phyloP scores from a whole-genome alignment of 148 eudicot species.

The Fagopyrum tataricum region DNA sequence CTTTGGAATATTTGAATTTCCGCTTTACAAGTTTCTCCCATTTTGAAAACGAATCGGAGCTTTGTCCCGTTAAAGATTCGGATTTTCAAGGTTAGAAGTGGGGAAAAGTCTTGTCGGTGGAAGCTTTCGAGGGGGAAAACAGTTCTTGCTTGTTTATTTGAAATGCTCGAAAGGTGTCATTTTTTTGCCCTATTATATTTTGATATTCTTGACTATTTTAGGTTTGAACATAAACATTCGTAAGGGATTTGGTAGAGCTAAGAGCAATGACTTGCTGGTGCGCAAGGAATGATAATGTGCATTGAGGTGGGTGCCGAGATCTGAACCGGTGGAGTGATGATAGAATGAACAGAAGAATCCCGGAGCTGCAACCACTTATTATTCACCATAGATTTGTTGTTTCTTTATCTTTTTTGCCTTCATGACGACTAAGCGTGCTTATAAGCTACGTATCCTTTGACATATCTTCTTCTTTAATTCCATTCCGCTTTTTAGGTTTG shows the following conservation, averaged over 20 bases:
- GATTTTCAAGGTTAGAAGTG: background rate
- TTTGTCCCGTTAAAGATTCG: background rate
- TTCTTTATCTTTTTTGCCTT: background rate
- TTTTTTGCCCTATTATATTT: background rate
- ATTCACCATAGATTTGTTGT: background rate
- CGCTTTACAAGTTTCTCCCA: background rate
- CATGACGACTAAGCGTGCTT: constrained; percentile 89
- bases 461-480: background rate
- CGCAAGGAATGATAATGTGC: background rate
- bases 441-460: constrained; percentile 96
- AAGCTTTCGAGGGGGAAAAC: background rate
- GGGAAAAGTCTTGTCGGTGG: constrained; percentile 4
- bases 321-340: constrained; percentile 20
- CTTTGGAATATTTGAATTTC: background rate
- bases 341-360: constrained; percentile 13
- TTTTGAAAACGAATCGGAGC: constrained; percentile 3
- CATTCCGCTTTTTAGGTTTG: background rate
- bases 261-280: constrained; percentile 7
- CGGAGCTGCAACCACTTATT: constrained; percentile 2
- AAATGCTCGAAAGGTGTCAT: constrained; percentile 2
- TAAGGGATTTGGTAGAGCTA: constrained; percentile 1
- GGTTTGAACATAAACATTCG: background rate
- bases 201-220: too few species aligned
- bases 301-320: constrained; percentile 19
- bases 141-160: background rate